A percentile compares a stretch with the other conserved stretches of the same genome.
Evolutionary conservation across 2,329 filamentous ascomycete species (phyloP).

Genomic region (Alternaria triticimaculans): DNA sequence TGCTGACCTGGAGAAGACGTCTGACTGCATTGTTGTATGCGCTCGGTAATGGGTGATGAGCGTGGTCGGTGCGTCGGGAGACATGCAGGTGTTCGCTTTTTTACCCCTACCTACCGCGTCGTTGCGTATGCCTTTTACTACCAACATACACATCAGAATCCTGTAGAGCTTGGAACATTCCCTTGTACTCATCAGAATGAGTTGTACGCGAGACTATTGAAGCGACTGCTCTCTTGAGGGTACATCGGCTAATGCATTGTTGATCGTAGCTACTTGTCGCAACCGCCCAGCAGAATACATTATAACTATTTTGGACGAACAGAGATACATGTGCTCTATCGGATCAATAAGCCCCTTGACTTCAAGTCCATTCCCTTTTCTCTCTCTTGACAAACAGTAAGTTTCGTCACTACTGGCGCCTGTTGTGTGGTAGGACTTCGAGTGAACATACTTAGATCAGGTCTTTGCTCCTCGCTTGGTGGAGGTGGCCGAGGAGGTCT

Average conservation of each 20-base stretch:
- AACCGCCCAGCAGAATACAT: background rate
- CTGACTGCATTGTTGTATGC: background rate
- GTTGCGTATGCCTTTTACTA: background rate
- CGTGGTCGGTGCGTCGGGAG: background rate
- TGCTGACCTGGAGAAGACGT: background rate
- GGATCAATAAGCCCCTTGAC: background rate
- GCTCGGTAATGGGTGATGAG: background rate
- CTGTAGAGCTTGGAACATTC: background rate
- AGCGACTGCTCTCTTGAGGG: background rate
- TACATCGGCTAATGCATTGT: background rate
- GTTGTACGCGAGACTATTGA: background rate
- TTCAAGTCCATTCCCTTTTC: background rate
- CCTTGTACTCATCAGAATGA: background rate
- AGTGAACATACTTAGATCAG: conserved; percentile 29
- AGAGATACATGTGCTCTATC: background rate
- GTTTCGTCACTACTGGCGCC: conserved; percentile 14
- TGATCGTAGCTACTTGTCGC: background rate
- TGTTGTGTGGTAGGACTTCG: conserved; percentile 10
- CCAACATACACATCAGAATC: background rate
- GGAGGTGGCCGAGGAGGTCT: conserved; percentile 27
- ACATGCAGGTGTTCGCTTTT: background rate
- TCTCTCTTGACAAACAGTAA: background rate
- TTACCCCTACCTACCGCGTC: too few relatives aligned
- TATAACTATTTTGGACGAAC: background rate
- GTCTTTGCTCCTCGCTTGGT: conserved; percentile 27